Evolutionary conservation across 2,329 filamentous ascomycete genomes (phyloP).

Genomic region (Botrytis fragariae): DNA sequence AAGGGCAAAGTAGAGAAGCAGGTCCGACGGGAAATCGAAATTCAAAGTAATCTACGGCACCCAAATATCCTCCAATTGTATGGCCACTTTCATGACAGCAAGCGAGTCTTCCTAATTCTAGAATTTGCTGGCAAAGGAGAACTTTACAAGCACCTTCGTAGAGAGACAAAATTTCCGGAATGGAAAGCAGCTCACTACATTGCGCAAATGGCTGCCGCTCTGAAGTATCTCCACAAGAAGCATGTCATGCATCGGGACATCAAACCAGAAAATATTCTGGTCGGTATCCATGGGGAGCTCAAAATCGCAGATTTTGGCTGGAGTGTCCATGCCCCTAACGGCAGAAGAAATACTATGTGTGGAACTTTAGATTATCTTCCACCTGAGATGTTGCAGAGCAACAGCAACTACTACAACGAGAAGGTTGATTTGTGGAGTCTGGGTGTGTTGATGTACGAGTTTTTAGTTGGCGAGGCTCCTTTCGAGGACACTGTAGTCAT

Average conservation of each 20-base stretch:
- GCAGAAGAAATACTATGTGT: conserved; percentile 90
- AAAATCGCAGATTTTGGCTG: conserved; percentile 99
- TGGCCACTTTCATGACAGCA: conserved; percentile 72
- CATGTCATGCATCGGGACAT: conserved; percentile 97
- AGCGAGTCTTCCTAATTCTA: conserved; percentile 69
- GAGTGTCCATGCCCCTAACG: conserved; percentile 97
- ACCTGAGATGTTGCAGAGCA: conserved; percentile 92
- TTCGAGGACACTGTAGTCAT: conserved; percentile 95
- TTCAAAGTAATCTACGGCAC: conserved; percentile 69
- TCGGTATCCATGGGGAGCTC: conserved; percentile 95
- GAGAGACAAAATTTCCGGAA: conserved; percentile 66
- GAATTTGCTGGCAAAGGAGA: conserved; percentile 72
- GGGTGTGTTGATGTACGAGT: conserved; percentile 94
- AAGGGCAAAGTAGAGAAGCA: conserved; percentile 69
- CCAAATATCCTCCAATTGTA: conserved; percentile 69
- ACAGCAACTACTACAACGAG: conserved; percentile 87
- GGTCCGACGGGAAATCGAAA: conserved; percentile 70
- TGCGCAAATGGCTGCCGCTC: conserved; percentile 75
- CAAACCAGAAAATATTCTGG: conserved; percentile 95
- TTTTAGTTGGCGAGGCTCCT: conserved; percentile 90
- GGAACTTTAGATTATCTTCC: conserved; percentile 96
- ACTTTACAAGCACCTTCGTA: conserved; percentile 69
- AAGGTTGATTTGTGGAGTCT: conserved; percentile 97
- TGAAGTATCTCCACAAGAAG: conserved; percentile 91
- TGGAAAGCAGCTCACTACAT: conserved; percentile 72